These are phyloP conservation scores for Saxophila tyrrhenica DNA, from an alignment of 495 filamentous ascomycete species.

Conservation along the genomic window DNA sequence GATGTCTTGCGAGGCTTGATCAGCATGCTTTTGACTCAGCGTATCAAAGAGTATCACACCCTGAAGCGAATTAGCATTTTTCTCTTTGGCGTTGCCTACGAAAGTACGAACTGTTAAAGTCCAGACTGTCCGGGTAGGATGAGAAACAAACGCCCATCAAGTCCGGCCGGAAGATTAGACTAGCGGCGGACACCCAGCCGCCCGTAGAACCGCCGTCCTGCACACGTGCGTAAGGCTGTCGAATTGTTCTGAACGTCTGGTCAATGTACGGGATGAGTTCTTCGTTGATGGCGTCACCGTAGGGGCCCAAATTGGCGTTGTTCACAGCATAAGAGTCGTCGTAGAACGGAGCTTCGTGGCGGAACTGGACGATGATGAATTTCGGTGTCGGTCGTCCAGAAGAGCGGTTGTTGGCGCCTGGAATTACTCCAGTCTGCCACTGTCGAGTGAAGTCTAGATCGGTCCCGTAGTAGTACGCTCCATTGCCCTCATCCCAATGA, in stretches of 20 bases:
- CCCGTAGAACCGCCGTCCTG: conserved; percentile 21
- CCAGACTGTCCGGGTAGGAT: too few species aligned
- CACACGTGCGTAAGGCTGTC: conserved; percentile 17
- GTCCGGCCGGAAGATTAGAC: too few species aligned
- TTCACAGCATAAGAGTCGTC: conserved; percentile 23
- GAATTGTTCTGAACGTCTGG: conserved; percentile 16
- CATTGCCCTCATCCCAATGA: too few species aligned
- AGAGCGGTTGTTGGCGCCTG: conserved; percentile 5
- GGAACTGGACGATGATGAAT: conserved; percentile 19
- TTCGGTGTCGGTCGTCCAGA: conserved; percentile 15
- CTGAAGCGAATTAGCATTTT: too few species aligned
- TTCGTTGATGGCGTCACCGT: conserved; percentile 21
- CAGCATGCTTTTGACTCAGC: too few species aligned
- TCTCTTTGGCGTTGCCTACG: too few species aligned
- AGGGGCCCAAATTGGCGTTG: conserved; percentile 21
- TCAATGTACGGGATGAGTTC: conserved; percentile 20
- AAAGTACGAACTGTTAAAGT: too few species aligned
- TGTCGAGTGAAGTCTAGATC: conserved; percentile 3
- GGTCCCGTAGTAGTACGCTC: too few species aligned
- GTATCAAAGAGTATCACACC: too few species aligned
- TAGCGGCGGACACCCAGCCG: too few species aligned
- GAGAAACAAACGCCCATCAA: too few species aligned
- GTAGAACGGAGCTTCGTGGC: conserved; percentile 19
- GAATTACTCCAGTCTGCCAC: conserved; percentile 16
- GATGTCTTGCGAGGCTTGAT: too few species aligned